Evolutionary conservation across 805 yeast species (phyloP), one percentile per base, ranked within the genome.

Genomic region (Candida argentea): DNA sequence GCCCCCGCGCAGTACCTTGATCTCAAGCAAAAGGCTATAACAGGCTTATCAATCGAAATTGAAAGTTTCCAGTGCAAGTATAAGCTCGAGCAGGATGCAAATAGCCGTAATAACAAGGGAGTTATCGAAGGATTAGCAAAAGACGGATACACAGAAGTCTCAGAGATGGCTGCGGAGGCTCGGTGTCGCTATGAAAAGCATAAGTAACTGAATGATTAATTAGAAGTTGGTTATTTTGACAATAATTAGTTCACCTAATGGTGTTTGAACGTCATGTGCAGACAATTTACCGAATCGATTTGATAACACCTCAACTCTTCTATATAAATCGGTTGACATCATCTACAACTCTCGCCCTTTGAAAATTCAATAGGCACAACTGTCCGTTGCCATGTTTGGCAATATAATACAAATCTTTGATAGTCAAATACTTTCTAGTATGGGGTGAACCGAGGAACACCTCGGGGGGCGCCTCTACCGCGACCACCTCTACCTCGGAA

Each of bases 51-150:
- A 40, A 61, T 76, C 30, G 70, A 64, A 32, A 65, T 76, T 18
- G 43, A 43, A 3, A 45, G 52, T 11, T 47, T 59, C 5, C 67
- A 71, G 38, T 67, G 70, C 27, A 73, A 73, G 47, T 71, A 62
- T 52, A 76, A 76, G 44, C 61, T 73, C 36, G 73, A 70, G 39
- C 84, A 76, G 50, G 58, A 63, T 15, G 56, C 47, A 52, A 40
- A 48, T 13, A 40, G 38, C 5, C 46, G 46, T 8, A 76, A 76
- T 38, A 47, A 67, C 6, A 52, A 57, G n/a, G 80, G 81, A 4
- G 70, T 73, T 1, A 40, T 68, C 6, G 44, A 59, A 0, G 76
- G 76, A 1, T 57, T 65, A 36, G 50, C 56, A 15, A 39, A 47
- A 11, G 72, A 67, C 30, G 55, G 52, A 9, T 27, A 36, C 24